Evolutionary conservation across 2,329 filamentous ascomycete species (phyloP).

Genomic region (Parastagonospora nodorum): DNA sequence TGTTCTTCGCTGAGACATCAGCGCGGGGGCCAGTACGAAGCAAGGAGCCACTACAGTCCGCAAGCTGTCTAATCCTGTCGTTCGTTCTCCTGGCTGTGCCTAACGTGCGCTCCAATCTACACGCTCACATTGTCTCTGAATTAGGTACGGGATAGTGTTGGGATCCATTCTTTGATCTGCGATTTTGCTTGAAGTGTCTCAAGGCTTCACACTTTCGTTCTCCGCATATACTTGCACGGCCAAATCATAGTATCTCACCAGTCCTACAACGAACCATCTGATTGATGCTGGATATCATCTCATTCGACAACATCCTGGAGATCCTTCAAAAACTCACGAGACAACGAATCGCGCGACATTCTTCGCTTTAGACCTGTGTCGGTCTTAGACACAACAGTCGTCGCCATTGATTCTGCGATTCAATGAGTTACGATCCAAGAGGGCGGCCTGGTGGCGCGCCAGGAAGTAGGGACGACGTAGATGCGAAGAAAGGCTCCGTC

Average conservation of each 20-base stretch:
- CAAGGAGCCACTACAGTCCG: constrained; percentile 35
- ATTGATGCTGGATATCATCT: neutral
- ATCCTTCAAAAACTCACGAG: neutral
- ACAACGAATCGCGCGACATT: neutral
- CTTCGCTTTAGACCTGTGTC: constrained; percentile 29
- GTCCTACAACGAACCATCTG: too few relatives aligned
- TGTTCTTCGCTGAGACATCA: constrained; percentile 22
- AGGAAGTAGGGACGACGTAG: constrained; percentile 26
- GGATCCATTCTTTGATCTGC: constrained; percentile 1
- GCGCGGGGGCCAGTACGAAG: constrained; percentile 17
- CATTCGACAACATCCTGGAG: neutral
- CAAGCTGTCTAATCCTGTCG: constrained; percentile 22
- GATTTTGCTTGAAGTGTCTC: constrained; percentile 2
- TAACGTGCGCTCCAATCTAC: constrained; percentile 18
- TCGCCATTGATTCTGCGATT: constrained; percentile 34
- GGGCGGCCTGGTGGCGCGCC: constrained; percentile 37
- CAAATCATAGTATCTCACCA: too few relatives aligned
- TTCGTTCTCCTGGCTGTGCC: constrained; percentile 16
- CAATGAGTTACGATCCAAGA: constrained; percentile 46
- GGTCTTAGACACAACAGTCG: constrained; percentile 37
- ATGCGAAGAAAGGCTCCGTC: constrained; percentile 41
- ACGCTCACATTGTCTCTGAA: constrained; percentile 7
- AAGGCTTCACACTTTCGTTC: constrained; percentile 11
- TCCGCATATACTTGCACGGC: constrained; percentile 17
- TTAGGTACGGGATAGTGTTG: constrained; percentile 12